These are phyloP conservation scores for Xylaria scruposa DNA, from an alignment of 495 filamentous ascomycete genomes.

Conservation along the genomic window DNA sequence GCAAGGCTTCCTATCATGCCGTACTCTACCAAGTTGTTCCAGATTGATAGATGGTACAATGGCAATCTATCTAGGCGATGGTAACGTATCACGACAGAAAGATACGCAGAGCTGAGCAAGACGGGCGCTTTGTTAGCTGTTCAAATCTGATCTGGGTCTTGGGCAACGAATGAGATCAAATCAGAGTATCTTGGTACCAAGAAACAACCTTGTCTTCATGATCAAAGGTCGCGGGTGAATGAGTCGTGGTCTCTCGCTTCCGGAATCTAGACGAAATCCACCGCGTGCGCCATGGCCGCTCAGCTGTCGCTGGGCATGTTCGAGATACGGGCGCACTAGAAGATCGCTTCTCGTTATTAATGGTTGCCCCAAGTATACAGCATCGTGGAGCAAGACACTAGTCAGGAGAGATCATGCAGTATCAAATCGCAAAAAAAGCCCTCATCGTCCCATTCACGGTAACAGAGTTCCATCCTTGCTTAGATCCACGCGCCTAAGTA, in stretches of 20 bases:
- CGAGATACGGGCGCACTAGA: neutral
- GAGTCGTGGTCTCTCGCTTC: slow-evolving; percentile 4
- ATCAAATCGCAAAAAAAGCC: neutral
- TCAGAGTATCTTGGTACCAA: neutral
- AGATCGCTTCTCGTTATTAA: neutral
- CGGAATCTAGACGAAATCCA: neutral
- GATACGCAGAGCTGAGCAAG: slow-evolving; percentile 20
- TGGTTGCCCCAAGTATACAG: slow-evolving; percentile 14
- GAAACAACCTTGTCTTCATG: slow-evolving; percentile 8
- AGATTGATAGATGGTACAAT: slow-evolving; percentile 4
- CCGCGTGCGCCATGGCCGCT: neutral
- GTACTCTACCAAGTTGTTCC: neutral
- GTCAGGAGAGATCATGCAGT: neutral
- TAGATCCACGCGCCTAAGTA: slow-evolving; percentile 5
- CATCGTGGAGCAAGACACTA: neutral
- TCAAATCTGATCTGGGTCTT: neutral
- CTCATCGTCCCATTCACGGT: slow-evolving; percentile 4
- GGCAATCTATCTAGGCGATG: slow-evolving; percentile 19
- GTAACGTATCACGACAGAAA: slow-evolving; percentile 23
- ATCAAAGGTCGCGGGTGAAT: neutral
- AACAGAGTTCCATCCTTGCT: neutral
- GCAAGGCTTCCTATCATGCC: neutral
- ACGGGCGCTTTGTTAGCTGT: slow-evolving; percentile 16
- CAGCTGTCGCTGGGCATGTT: neutral
- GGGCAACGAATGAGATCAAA: slow-evolving; percentile 2